These are phyloP conservation scores for Discostella stelligera DNA, from an alignment of 352 stramenopile species.

Conservation along the genomic window DNA sequence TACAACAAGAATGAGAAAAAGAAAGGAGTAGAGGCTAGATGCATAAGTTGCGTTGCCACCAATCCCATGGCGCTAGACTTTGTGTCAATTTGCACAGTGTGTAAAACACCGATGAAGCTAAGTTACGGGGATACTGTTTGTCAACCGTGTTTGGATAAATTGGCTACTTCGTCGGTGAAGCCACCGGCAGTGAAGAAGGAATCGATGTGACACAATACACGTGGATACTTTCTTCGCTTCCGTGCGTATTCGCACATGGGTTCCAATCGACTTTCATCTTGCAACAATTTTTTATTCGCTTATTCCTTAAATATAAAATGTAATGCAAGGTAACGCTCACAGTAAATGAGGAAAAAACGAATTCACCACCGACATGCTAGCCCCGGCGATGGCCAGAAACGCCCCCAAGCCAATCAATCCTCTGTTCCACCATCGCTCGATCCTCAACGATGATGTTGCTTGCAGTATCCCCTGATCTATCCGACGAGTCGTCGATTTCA, in stretches of 20 bases:
- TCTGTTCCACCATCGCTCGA: conserved; percentile 36
- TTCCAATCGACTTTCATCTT: no score
- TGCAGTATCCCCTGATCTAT: conserved; percentile 21
- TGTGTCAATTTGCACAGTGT: not conserved
- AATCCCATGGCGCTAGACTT: conserved; percentile 13
- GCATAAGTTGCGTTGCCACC: conserved; percentile 38
- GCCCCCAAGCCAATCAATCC: conserved; percentile 61
- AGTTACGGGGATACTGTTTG: not conserved
- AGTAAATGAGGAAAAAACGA: conserved; percentile 45
- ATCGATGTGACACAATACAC: not conserved
- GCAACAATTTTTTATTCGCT: not conserved
- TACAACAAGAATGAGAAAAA: conserved; percentile 30
- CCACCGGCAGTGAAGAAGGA: not conserved
- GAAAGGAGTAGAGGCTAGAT: conserved; percentile 19
- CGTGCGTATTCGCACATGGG: no score
- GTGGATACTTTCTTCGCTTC: no score
- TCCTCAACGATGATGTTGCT: conserved; percentile 17
- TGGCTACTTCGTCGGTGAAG: not conserved
- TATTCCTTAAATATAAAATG: not conserved
- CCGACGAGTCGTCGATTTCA: conserved; percentile 36
- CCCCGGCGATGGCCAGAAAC: conserved; percentile 31
- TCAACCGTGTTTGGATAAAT: not conserved
- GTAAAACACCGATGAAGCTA: not conserved
- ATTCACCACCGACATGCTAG: conserved; percentile 32
- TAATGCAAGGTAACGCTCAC: conserved; percentile 5